Percentiles rank a stretch among this genome's conserved stretches.
Conservation (phyloP, 2,329 filamentous ascomycete genomes). For the Cladorrhinum sp. region DNA sequence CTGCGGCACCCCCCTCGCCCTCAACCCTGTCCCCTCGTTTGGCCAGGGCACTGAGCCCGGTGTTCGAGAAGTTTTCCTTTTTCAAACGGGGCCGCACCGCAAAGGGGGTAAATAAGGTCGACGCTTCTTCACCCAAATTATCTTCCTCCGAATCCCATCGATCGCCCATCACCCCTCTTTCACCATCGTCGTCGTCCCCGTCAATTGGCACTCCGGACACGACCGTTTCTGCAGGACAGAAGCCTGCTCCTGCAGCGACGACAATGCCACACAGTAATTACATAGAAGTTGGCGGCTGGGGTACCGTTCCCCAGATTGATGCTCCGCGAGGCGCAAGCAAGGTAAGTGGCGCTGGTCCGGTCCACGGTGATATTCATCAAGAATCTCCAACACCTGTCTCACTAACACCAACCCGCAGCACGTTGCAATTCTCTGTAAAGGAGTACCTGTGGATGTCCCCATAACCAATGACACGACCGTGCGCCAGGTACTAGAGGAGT, state of each 20-base stretch:
- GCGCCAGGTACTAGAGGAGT: conserved; percentile 62
- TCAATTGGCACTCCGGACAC: conserved; percentile 31
- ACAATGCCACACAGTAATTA: neutral
- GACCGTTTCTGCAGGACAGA: neutral
- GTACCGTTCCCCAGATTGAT: conserved; percentile 54
- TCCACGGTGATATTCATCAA: neutral
- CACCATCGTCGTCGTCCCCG: conserved; percentile 30
- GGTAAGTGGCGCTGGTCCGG: conserved; percentile 45
- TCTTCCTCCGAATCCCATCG: conserved; percentile 1
- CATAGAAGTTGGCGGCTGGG: conserved; percentile 6
- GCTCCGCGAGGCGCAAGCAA: conserved; percentile 79
- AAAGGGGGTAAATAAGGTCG: conserved; percentile 31
- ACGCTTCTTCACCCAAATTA: conserved; percentile 18
- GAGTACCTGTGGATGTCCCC: conserved; percentile 66
- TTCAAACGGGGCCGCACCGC: conserved; percentile 38
- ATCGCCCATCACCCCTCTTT: conserved; percentile 8
- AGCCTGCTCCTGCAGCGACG: neutral
- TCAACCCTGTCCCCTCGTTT: conserved; percentile 11
- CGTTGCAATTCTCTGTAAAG: conserved; percentile 70
- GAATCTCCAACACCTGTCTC: conserved; percentile 7
- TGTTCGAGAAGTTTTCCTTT: conserved; percentile 49
- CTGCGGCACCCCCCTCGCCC: conserved; percentile 14
- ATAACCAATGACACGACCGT: conserved; percentile 72
- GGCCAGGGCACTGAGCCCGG: conserved; percentile 37
- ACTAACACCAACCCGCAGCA: conserved; percentile 41